Evolutionary conservation across 2,329 filamentous ascomycete species (phyloP).

Genomic region (Erysiphe pisi): DNA sequence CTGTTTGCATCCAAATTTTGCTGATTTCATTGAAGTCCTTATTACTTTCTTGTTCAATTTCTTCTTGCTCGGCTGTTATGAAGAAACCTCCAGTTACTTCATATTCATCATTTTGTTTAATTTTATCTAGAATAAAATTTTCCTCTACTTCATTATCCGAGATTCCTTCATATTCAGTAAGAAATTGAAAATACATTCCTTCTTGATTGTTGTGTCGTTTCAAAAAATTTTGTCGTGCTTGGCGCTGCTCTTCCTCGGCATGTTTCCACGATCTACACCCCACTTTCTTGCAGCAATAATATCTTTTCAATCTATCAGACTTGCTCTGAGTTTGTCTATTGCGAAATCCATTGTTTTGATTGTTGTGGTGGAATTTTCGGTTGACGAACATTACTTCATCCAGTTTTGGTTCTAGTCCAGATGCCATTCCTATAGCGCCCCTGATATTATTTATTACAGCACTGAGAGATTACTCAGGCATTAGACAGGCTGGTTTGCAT

Average conservation of each 20-base stretch:
- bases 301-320: background rate
- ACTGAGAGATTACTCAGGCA: background rate
- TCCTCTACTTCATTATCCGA: background rate
- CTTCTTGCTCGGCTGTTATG: background rate
- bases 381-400: constrained; percentile 7
- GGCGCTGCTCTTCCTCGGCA: background rate
- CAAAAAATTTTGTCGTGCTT: background rate
- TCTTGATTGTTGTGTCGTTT: constrained; percentile 10
- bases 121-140: background rate
- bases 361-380: constrained; percentile 15
- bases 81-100: background rate
- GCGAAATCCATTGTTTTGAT: background rate
- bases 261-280: background rate
- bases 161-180: background rate
- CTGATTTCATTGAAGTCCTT: background rate
- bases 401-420: background rate
- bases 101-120: background rate
- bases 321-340: background rate
- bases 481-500: background rate
- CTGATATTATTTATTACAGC: constrained; percentile 5
- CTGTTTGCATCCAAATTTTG: background rate
- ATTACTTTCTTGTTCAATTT: background rate
- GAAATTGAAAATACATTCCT: background rate
- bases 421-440: constrained; percentile 3
- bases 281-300: constrained; percentile 11